Conservation (phyloP, 2,329 filamentous ascomycete genomes). For the Kalmusia sp. region DNA sequence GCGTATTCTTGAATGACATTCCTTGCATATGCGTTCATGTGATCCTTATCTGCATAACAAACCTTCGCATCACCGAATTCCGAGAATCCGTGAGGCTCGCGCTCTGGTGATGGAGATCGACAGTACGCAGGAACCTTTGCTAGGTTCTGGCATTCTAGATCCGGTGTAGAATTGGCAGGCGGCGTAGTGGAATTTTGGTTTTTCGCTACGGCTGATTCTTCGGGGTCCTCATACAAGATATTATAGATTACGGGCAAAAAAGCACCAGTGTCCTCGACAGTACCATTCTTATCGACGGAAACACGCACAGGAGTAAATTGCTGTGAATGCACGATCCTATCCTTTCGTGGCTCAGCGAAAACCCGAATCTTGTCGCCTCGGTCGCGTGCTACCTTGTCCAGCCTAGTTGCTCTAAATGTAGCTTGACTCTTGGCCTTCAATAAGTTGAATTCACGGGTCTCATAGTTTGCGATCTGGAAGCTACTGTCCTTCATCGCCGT, state of each 20-base stretch:
- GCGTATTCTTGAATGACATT: too few species aligned
- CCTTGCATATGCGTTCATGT: too few species aligned
- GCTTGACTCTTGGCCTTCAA: constrained; percentile 22
- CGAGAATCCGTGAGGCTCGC: too few species aligned
- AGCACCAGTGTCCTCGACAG: background rate
- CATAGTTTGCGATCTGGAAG: constrained; percentile 21
- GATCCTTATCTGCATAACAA: too few species aligned
- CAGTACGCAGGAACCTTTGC: too few species aligned
- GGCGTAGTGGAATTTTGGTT: too few species aligned
- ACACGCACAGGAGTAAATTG: background rate
- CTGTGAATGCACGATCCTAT: background rate
- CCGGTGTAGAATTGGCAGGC: too few species aligned
- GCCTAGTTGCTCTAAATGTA: constrained; percentile 13
- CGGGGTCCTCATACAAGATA: background rate
- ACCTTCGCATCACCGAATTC: too few species aligned
- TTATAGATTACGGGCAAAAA: background rate
- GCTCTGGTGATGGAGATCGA: too few species aligned
- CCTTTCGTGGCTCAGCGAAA: background rate
- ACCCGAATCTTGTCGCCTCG: background rate
- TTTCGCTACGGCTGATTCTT: background rate
- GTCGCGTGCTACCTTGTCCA: background rate
- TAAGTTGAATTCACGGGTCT: constrained; percentile 9
- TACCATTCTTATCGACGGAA: background rate
- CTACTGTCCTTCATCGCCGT: constrained; percentile 7
- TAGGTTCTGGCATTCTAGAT: too few species aligned